A percentile compares a stretch with the other conserved stretches of the same genome.
Evolutionary conservation across 2,329 filamentous ascomycete genomes (phyloP).

Genomic region (Aspergillus aculeatus): DNA sequence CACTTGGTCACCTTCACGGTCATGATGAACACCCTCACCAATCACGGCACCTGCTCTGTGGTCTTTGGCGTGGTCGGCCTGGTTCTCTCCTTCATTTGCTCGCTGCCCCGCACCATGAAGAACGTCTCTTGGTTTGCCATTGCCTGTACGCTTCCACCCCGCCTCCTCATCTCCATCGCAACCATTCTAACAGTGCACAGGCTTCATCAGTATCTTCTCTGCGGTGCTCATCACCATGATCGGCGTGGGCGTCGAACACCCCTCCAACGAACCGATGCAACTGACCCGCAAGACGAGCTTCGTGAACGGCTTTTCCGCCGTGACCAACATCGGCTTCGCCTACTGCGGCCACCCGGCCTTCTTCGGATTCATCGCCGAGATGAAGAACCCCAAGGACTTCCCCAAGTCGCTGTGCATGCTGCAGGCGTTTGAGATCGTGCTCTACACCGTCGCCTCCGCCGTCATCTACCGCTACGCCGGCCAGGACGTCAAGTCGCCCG

Average conservation of each 20-base stretch:
- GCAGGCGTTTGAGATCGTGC: constrained; percentile 56
- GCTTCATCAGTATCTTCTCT: constrained; percentile 62
- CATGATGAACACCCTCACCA: constrained; percentile 64
- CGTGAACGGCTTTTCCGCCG: constrained; percentile 58
- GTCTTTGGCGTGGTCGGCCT: constrained; percentile 60
- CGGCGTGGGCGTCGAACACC: constrained; percentile 56
- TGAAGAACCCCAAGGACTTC: constrained; percentile 60
- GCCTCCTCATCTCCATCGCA: neutral
- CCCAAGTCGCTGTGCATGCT: constrained; percentile 62
- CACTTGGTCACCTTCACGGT: constrained; percentile 69
- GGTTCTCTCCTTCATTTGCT: constrained; percentile 57
- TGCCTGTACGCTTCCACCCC: constrained; percentile 44
- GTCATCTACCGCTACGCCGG: constrained; percentile 69
- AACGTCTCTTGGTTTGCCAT: constrained; percentile 62
- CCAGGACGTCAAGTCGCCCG: constrained; percentile 60
- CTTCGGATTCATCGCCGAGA: constrained; percentile 65
- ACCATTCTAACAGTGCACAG: constrained; percentile 24
- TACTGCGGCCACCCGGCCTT: constrained; percentile 71
- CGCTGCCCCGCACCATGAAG: constrained; percentile 62
- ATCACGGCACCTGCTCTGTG: constrained; percentile 62
- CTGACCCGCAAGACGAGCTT: constrained; percentile 47
- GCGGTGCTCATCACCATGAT: constrained; percentile 69
- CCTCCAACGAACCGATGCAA: constrained; percentile 35
- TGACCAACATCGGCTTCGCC: constrained; percentile 69
- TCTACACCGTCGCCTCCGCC: constrained; percentile 65